A percentile compares a stretch with the other conserved stretches of the same genome.
phyloP scores from a whole-genome alignment of 2,329 filamentous ascomycete genomes.

The Blastomyces parvus region DNA sequence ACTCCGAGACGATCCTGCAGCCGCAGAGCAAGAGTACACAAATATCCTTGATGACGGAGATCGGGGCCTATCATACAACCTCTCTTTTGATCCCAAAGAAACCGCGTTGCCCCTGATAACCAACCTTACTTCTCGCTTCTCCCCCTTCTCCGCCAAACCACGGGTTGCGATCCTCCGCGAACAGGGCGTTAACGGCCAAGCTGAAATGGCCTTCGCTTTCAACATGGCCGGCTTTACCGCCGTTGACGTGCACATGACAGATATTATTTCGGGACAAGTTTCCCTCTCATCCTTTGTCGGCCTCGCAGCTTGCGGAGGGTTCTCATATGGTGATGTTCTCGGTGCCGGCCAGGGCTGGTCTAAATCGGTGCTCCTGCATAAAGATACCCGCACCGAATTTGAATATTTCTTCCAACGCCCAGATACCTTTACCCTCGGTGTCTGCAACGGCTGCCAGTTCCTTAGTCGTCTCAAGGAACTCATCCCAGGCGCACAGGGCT shows the following conservation, averaged over 20 bases:
- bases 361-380: conserved; percentile 80
- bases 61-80: conserved; percentile 73
- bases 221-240: conserved; percentile 81
- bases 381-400: conserved; percentile 66
- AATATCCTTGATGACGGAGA: conserved; percentile 65
- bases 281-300: conserved; percentile 77
- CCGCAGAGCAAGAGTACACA: conserved; percentile 73
- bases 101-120: conserved; percentile 61
- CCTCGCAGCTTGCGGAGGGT: conserved; percentile 89
- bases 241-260: conserved; percentile 94
- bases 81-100: conserved; percentile 71
- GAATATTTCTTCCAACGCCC: conserved; percentile 72
- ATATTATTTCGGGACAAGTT: conserved; percentile 67
- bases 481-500: conserved; percentile 71
- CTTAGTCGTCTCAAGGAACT: conserved; percentile 70
- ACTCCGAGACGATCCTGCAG: conserved; percentile 76
- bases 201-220: conserved; percentile 98
- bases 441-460: conserved; percentile 98
- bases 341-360: conserved; percentile 97
- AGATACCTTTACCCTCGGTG: conserved; percentile 85
- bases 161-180: conserved; percentile 88
- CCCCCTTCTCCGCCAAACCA: conserved; percentile 53
- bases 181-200: conserved; percentile 88
- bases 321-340: conserved; percentile 87
- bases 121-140: conserved; percentile 47